Base-by-base conservation (phyloP, 106 monocot genomes). In the Phalaenopsis equestris region DNA sequence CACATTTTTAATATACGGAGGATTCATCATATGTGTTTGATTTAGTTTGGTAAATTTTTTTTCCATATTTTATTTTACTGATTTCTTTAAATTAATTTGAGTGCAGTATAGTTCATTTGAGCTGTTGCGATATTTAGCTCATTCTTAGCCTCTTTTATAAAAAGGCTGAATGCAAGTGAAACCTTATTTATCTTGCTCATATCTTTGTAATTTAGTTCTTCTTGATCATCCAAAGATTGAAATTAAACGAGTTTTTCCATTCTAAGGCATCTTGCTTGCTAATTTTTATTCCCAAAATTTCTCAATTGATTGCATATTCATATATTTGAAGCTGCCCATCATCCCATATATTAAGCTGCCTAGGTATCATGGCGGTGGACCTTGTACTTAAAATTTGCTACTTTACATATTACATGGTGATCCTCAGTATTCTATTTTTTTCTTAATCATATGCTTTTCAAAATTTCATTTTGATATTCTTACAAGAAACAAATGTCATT, bases 401-500 rank as follows among this genome's bases (percentile, higher is more conserved):
- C 52, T 12, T 12, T 52, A 52, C 14, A 14, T 23, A 24, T 23
- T 64, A 64, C 7, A 6, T 64, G 70, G 30, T 70, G 70, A 70
- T 39, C 70, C 70, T 37, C 16, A 14, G 12, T 10, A 37, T 70
- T 12, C 10, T 70, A 70, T 15, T 37, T 70, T 11, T 37, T 70
- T 39, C 11, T 11, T 14, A 70, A 38, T 70, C 38, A 74, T 43
- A 74, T 74, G 19, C 43, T 42, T 37, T 19, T 74, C 19, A 74
- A 19, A 18, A 10, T 42, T 67, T 14, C 8, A 48, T 76, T 21
- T 72, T 55, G 2, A 8, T 61, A 36, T 64, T 58, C 80, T 78
- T 23, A 73, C 30, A 75, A 12, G 12, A 52, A 24, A 15, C 82
- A 42, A 52, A 49, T 73, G 36, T 80, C 67, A 76, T 85, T 90